Evolutionary conservation across 805 yeast species (phyloP).

Genomic region (Maudiozyma turicensis): DNA sequence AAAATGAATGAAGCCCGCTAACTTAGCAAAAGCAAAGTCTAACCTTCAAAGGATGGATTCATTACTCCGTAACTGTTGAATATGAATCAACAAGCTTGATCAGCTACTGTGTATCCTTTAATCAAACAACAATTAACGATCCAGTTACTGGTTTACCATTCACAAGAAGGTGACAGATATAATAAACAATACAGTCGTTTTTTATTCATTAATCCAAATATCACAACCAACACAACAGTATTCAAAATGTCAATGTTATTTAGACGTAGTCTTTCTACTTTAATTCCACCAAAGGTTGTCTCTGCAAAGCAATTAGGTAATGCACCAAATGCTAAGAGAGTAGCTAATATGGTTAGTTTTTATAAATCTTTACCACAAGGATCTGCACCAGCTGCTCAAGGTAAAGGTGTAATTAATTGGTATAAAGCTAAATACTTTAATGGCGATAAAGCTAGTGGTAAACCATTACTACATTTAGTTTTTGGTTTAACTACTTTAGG

Average conservation of each 20-base stretch:
- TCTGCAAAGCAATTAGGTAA: conserved; percentile 92
- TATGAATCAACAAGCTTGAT: too few species aligned
- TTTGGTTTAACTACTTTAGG: conserved; percentile 62
- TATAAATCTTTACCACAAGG: conserved; percentile 96
- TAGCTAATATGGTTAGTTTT: conserved; percentile 89
- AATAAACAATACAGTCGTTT: background rate
- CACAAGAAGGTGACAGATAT: too few species aligned
- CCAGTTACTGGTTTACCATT: too few species aligned
- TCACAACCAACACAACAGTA: background rate
- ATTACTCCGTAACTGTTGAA: too few species aligned
- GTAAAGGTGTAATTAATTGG: conserved; percentile 53
- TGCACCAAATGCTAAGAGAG: conserved; percentile 94
- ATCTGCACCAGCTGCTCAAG: conserved; percentile 59
- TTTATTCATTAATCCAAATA: background rate
- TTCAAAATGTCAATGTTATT: conserved; percentile 35
- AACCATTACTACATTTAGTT: conserved; percentile 72
- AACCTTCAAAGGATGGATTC: too few species aligned
- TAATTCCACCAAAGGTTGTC: conserved; percentile 98
- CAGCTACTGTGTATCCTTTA: too few species aligned
- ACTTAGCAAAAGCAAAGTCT: too few species aligned
- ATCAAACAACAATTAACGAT: too few species aligned
- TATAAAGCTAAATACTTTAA: conserved; percentile 82
- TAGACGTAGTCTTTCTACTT: conserved; percentile 88
- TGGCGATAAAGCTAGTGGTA: conserved; percentile 75
- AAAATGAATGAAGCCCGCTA: too few species aligned